These are phyloP conservation scores for Phytopythium vexans DNA, from an alignment of 352 stramenopile genomes.

Conservation along the genomic window DNA sequence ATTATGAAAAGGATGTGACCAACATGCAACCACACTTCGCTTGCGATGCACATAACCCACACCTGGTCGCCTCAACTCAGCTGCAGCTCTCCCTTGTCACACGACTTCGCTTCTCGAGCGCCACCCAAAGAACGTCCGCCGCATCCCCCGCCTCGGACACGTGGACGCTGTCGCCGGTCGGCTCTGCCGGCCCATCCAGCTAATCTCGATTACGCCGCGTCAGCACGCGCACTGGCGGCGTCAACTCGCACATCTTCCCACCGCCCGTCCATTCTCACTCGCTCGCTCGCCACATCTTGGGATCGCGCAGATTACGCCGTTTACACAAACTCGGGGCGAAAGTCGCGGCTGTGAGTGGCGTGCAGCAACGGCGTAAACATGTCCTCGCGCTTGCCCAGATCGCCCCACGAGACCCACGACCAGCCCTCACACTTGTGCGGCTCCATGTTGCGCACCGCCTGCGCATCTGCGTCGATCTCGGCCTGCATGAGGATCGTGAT, in stretches of 20 bases:
- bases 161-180: too few species aligned
- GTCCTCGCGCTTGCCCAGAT: constrained; percentile 50
- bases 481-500: constrained; percentile 86
- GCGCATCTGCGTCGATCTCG: constrained; percentile 29
- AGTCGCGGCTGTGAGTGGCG: constrained; percentile 48
- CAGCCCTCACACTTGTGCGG: constrained; percentile 81
- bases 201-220: too few species aligned
- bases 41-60: too few species aligned
- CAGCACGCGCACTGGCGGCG: too few species aligned
- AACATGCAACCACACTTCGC: too few species aligned
- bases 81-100: too few species aligned
- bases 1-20: too few species aligned
- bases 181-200: too few species aligned
- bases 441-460: constrained; percentile 74
- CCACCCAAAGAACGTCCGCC: too few species aligned
- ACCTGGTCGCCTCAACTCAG: too few species aligned
- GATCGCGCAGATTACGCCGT: background rate
- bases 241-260: background rate
- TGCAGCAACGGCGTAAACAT: constrained; percentile 76
- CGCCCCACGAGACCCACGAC: constrained; percentile 58
- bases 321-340: constrained; percentile 35
- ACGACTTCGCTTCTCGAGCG: too few species aligned
- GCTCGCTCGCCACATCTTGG: background rate
- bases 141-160: too few species aligned
- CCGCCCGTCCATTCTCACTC: background rate